Base-by-base conservation (phyloP, 2,329 filamentous ascomycete genomes). In the Pseudogymnoascus sp. region DNA sequence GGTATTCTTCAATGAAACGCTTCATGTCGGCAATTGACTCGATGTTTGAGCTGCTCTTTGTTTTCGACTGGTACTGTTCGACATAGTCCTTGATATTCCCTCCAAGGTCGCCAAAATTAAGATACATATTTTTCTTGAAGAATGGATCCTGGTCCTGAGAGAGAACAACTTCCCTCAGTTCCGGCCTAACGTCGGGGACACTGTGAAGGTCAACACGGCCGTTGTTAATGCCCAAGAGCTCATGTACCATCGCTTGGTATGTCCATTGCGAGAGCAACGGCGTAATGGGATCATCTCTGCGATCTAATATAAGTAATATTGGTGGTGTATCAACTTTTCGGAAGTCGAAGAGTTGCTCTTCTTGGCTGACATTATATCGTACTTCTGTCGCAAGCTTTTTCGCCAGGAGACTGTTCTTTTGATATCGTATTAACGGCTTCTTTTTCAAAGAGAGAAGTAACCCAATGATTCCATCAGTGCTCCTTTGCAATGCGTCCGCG, bases 211-310 rank as follows among this genome's bases (percentile, higher is more conserved):
- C 89, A 0, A 99, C 94, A 58, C 93, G 84, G n/a, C 94, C 94
- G 72, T 97, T 97, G 62, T 89, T 84, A 66, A 99, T 96, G 4
- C 94, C 94, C 11, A 99, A 79, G 1, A 97, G 77, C 70, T 99
- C 94, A 72, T 99, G 94, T 0, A 99, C 94, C 92, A 99, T 99
- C n/a, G 94, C 94, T 75, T 99, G 94, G 70, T 99, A 99, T 25
- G 94, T 99, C 94, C 94, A 99, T 72, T 99, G 94, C 2, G 91
- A 96, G 57, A 99, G 81, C 9, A 99, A 78, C 0, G 94, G 94
- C 3, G 94, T 99, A 58, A 97, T 89, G 0, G 94, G 93, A 69
- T 99, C 94, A 71, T 97, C 92, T 72, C 94, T 84, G 41, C 94
- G 85, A 74, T 99, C 94, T 30, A 99, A 76, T 60, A 99, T 84